These are phyloP conservation scores for Nakazawaea ishiwadae DNA, from an alignment of 805 yeast genomes.

Conservation along the genomic window DNA sequence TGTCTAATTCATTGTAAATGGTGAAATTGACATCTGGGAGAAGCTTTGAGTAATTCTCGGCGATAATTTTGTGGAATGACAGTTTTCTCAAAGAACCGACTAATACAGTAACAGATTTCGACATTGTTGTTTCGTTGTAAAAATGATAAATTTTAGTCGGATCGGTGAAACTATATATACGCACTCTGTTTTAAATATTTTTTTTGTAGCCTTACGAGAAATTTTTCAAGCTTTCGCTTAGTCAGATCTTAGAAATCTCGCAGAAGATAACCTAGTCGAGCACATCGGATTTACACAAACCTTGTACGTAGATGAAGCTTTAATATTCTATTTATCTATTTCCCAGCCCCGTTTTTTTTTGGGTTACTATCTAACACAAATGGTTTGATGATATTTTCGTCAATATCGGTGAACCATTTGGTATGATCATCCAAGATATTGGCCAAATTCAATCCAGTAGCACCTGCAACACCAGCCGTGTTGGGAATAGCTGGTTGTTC, in stretches of 20 bases:
- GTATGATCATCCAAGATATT: conserved; percentile 63
- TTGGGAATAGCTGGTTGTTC: conserved; percentile 11
- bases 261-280: too few species aligned
- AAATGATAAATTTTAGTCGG: too few species aligned
- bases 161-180: too few species aligned
- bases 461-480: neutral
- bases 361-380: conserved; percentile 62
- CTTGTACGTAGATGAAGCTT: too few species aligned
- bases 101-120: conserved; percentile 5
- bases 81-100: conserved; percentile 7
- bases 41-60: conserved; percentile 6
- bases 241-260: too few species aligned
- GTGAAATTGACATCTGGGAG: conserved; percentile 6
- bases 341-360: conserved; percentile 4
- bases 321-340: neutral
- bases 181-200: too few species aligned
- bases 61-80: conserved; percentile 9
- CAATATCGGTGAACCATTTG: conserved; percentile 90
- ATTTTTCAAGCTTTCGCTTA: too few species aligned
- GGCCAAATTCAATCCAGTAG: conserved; percentile 18
- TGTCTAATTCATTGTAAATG: conserved; percentile 3
- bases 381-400: conserved; percentile 90
- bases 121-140: neutral
- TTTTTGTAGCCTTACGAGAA: too few species aligned
- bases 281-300: too few species aligned